These are phyloP conservation scores for Fusarium nematophilum DNA, from an alignment of 2,329 filamentous ascomycete genomes.

Conservation along the genomic window DNA sequence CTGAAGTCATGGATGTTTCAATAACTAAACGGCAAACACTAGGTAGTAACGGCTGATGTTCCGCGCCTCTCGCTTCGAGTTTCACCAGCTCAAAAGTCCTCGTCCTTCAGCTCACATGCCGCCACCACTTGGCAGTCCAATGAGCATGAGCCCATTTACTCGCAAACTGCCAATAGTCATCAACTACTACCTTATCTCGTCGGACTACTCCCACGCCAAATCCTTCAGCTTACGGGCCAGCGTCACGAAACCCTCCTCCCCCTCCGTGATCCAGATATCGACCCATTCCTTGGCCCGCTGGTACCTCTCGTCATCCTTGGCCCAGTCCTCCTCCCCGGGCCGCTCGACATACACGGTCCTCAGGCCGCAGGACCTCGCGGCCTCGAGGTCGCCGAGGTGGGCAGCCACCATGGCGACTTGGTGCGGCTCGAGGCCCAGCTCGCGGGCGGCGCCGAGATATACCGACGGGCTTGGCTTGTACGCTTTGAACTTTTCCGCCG, in stretches of 20 bases:
- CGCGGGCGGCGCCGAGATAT: slow-evolving; percentile 74
- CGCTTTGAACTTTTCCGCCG: slow-evolving; percentile 75
- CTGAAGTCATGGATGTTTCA: too few relatives aligned
- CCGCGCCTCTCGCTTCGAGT: not conserved
- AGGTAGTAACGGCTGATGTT: not conserved
- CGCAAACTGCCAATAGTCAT: not conserved
- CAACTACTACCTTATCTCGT: not conserved
- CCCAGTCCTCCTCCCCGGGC: slow-evolving; percentile 72
- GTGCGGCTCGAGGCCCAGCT: slow-evolving; percentile 64
- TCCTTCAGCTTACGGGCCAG: slow-evolving; percentile 45
- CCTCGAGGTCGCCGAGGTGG: slow-evolving; percentile 76
- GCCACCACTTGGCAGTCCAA: not conserved
- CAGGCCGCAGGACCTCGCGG: slow-evolving; percentile 72
- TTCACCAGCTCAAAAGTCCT: not conserved
- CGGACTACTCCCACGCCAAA: slow-evolving; percentile 7
- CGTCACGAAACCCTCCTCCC: slow-evolving; percentile 47
- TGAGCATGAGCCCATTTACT: not conserved
- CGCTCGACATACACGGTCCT: slow-evolving; percentile 81
- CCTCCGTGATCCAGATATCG: slow-evolving; percentile 52
- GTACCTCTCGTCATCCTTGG: slow-evolving; percentile 60
- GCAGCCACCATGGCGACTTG: slow-evolving; percentile 83
- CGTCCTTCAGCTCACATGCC: not conserved
- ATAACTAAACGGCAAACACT: too few relatives aligned
- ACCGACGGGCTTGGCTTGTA: slow-evolving; percentile 79
- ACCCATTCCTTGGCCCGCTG: slow-evolving; percentile 60